These are phyloP conservation scores for Morella rubra DNA, from an alignment of 306 rosid species.

Conservation along the genomic window DNA sequence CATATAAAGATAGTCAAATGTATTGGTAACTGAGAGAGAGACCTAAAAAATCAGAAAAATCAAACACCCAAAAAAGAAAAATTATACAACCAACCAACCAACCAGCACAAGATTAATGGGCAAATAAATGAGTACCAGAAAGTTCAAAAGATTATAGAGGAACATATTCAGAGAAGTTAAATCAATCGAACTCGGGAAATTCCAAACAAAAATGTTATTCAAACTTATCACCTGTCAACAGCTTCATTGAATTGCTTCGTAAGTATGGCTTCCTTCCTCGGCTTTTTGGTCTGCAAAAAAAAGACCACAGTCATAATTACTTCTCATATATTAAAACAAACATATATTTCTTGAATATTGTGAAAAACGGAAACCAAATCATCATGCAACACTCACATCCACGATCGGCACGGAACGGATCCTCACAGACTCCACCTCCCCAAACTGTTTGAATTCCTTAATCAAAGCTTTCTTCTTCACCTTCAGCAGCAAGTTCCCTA, in stretches of 20 bases:
- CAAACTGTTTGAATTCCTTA: slow-evolving; percentile 74
- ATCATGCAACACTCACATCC: slow-evolving; percentile 62
- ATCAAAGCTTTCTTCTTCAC: slow-evolving; percentile 72
- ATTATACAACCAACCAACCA: neutral
- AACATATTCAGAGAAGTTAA: neutral
- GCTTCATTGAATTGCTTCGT: slow-evolving; percentile 63
- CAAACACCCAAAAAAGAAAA: neutral
- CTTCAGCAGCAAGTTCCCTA: slow-evolving; percentile 81
- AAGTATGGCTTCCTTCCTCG: slow-evolving; percentile 84
- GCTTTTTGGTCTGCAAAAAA: slow-evolving; percentile 69
- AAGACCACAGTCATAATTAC: slow-evolving; percentile 16
- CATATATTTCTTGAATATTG: neutral
- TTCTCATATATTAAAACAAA: neutral
- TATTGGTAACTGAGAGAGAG: neutral
- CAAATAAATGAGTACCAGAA: neutral
- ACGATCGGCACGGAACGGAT: slow-evolving; percentile 83
- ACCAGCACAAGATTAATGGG: neutral
- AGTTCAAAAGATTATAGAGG: neutral
- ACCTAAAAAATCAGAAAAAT: neutral
- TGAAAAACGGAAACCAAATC: neutral
- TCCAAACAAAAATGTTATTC: neutral
- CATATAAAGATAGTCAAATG: neutral
- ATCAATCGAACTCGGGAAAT: neutral
- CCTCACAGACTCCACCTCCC: slow-evolving; percentile 93
- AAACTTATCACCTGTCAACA: slow-evolving; percentile 65